A percentile compares a stretch with the other conserved stretches of the same genome.
These are phyloP conservation scores for Pseudopithomyces chartarum DNA, from an alignment of 2,329 filamentous ascomycete genomes.

Conservation along the genomic window DNA sequence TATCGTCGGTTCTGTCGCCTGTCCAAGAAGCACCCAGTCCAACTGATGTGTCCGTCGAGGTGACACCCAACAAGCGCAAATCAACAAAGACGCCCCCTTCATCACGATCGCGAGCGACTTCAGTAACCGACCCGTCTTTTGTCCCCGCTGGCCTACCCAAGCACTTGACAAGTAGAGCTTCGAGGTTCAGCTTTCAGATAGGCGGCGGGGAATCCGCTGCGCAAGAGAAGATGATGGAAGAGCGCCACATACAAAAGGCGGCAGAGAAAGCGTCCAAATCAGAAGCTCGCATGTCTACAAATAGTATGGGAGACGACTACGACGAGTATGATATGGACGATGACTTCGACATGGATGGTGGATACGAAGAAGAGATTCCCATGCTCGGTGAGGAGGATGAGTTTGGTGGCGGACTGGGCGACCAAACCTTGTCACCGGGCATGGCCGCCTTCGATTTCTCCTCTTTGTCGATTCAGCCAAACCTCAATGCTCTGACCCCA, in stretches of 20 bases:
- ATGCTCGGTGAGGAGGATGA: conserved; percentile 49
- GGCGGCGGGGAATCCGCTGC: conserved; percentile 67
- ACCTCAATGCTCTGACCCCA: conserved; percentile 26
- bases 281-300: conserved; percentile 41
- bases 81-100: conserved; percentile 43
- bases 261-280: conserved; percentile 60
- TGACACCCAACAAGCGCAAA: conserved; percentile 36
- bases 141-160: conserved; percentile 46
- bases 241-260: conserved; percentile 70
- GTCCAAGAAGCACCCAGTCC: conserved; percentile 40
- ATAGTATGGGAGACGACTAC: conserved; percentile 42
- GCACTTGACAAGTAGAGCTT: conserved; percentile 68
- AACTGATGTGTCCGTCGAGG: conserved; percentile 27
- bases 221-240: conserved; percentile 72
- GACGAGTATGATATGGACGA: conserved; percentile 45
- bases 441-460: conserved; percentile 43
- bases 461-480: conserved; percentile 29
- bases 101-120: conserved; percentile 43
- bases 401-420: conserved; percentile 28
- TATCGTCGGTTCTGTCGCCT: conserved; percentile 37
- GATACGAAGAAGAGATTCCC: conserved; percentile 70
- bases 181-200: conserved; percentile 83
- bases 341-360: conserved; percentile 60
- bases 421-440: conserved; percentile 31
- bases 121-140: conserved; percentile 42